Percentiles rank a stretch among this genome's conserved stretches.
Conservation (phyloP, 768 basidiomycete species). For the Trametes cubensis region DNA sequence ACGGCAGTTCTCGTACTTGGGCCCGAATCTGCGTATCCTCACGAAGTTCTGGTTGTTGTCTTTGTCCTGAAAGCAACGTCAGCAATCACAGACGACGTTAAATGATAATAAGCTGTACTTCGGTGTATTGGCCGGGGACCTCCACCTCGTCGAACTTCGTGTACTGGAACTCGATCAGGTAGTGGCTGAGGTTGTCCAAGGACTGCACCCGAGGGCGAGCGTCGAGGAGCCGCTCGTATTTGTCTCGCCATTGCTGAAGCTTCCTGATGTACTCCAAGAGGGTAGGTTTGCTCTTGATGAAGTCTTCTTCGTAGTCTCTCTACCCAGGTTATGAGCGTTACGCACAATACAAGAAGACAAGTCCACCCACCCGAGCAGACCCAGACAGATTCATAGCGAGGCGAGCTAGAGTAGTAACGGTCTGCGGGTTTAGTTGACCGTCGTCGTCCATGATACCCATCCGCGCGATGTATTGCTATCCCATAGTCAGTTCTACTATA, state of each 20-base stretch:
- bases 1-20: constrained; percentile 89
- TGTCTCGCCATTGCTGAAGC: constrained; percentile 92
- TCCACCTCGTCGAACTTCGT: constrained; percentile 97
- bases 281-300: constrained; percentile 75
- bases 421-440: constrained; percentile 57
- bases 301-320: constrained; percentile 92
- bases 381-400: constrained; percentile 63
- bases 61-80: constrained; percentile 66
- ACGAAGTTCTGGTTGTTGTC: constrained; percentile 91
- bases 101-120: constrained; percentile 50
- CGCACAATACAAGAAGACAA: background rate
- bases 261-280: constrained; percentile 87
- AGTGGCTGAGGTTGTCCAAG: constrained; percentile 86
- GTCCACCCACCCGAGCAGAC: constrained; percentile 54
- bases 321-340: constrained; percentile 35
- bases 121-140: constrained; percentile 97
- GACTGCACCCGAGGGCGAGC: constrained; percentile 81
- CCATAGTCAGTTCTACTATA: background rate
- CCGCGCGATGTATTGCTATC: constrained; percentile 69
- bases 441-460: constrained; percentile 68
- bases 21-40: constrained; percentile 86
- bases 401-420: constrained; percentile 57
- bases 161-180: constrained; percentile 97
- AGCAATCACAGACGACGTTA: background rate
- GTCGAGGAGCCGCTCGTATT: constrained; percentile 84